Evolutionary conservation across 2,329 filamentous ascomycete genomes (phyloP), one percentile per base, ranked within the genome.

Genomic region (Bimuria novae-zelandiae): DNA sequence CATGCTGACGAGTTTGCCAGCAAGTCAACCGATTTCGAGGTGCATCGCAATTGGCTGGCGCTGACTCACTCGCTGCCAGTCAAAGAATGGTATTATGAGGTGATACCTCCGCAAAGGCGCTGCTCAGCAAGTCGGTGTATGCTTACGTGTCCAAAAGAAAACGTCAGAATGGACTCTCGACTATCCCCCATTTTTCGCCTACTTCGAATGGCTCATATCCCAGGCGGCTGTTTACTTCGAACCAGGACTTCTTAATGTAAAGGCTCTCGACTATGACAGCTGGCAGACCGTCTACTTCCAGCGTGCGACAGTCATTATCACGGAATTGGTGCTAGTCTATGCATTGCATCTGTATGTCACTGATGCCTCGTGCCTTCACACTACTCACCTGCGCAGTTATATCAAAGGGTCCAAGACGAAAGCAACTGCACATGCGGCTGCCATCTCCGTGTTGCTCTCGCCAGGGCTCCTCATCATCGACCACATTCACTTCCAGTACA

Each of bases 111-210:
- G 11, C 36, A 10, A 19, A 16, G n/a, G n/a, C 33, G 7, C 22
- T 33, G 5, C 30, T 8, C 19, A 19, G 12, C n/a, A 25, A 16
- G 21, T 12, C 12, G 35, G 47, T 16, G 46, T 29, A 22, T 23
- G 4, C 37, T 51, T 29, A 57, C 66, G 57, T 68, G 42, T 57
- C 35, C 7, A 30, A 30, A 46, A 87, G 81, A 89, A 92, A 77
- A 96, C 92, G 1, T 99, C 94, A 54, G 91, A 97, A 90, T 99
- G 94, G 94, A 99, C 94, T 0, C 87, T 99, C 69, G 94, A 99
- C 78, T 99, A 99, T 72, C 94, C 94, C 27, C 94, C 94, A 7
- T 97, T 97, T 77, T 99, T 99, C 71, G 94, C 94, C 63, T 92
- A 89, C 72, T 97, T 97, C 77, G 94, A 99, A 81, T 97, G 91